Base-by-base conservation (phyloP, 1,139 yeast species). In the Pichia sp. region DNA sequence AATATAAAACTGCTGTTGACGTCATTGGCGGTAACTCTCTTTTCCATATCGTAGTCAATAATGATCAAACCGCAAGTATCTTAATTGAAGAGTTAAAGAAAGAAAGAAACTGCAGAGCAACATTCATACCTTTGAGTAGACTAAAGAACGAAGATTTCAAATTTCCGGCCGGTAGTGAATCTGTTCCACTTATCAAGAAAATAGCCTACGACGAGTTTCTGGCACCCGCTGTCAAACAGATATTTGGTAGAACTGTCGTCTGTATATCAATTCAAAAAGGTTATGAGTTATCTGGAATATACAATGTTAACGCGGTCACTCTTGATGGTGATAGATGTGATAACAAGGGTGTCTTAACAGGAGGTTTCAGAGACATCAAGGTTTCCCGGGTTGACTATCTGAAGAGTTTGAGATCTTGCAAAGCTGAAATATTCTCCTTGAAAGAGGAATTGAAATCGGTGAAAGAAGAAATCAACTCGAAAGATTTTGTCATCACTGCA, bases 321-420 rank as follows among this genome's bases (percentile, higher is more conserved):
- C 73, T 93, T 38, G 95, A 89, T 69, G 99, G 99, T 61, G 98
- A 93, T 67, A 77, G 89, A 61, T 90, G 90, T 48, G 96, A 90
- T 63, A 81, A 80, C 51, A 82, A 77, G 60, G 99, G 99, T 69
- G 87, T 86, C 2, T 71, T 93, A 53, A 84, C 91, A 17, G 99
- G 99, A 71, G 99, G 99, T 52, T 91, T 80, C 66, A 79, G 88
- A 62, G 95, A 90, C 64, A 79, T 77, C 60, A 79, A 81, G 61
- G 74, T 73, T 48, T 85, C 92, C 0, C 76, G 95, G 60, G 71
- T 92, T 49, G 96, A 89, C 62, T 83, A 87, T 2, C 75, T 89
- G 63, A 81, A 81, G 55, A 67, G 73, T 27, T 78, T 85, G 59
- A 74, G 79, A 17, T 75, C 72, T 54, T 81, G 85, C 64, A 78